Evolutionary conservation across 768 basidiomycete species (phyloP).

Genomic region (Naganishia friedmannii): DNA sequence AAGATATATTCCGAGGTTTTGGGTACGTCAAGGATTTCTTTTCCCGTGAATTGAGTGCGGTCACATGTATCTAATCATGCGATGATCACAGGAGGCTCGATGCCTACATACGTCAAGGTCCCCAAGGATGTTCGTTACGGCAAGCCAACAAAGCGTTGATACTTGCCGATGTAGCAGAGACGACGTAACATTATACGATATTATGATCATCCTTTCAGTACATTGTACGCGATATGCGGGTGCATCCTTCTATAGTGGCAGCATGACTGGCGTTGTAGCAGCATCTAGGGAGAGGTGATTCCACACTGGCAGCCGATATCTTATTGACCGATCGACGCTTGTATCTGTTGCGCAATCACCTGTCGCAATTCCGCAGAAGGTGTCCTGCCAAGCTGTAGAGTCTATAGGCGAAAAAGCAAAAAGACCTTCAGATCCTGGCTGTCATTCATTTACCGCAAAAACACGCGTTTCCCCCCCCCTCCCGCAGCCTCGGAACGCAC

Average conservation of each 20-base stretch:
- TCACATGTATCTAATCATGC: constrained; percentile 16
- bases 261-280: not conserved
- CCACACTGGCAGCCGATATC: not conserved
- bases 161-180: not conserved
- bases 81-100: constrained; percentile 30
- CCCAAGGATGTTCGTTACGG: constrained; percentile 40
- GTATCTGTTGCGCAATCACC: constrained; percentile 15
- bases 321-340: not conserved
- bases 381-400: constrained; percentile 12
- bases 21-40: constrained; percentile 57
- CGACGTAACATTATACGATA: constrained; percentile 27
- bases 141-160: constrained; percentile 31
- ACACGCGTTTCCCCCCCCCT: not conserved
- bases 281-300: not conserved
- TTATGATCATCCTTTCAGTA: not conserved
- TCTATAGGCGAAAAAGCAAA: not conserved
- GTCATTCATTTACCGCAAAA: not conserved
- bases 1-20: constrained; percentile 67
- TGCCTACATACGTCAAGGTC: constrained; percentile 38
- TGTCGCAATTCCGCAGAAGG: not conserved
- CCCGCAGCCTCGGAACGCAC: constrained; percentile 36
- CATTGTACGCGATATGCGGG: not conserved
- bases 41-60: constrained; percentile 25
- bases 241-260: not conserved
- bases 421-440: not conserved